Evolutionary conservation across 2,329 filamentous ascomycete species (phyloP).

Genomic region (Monosporascus cannonballus): DNA sequence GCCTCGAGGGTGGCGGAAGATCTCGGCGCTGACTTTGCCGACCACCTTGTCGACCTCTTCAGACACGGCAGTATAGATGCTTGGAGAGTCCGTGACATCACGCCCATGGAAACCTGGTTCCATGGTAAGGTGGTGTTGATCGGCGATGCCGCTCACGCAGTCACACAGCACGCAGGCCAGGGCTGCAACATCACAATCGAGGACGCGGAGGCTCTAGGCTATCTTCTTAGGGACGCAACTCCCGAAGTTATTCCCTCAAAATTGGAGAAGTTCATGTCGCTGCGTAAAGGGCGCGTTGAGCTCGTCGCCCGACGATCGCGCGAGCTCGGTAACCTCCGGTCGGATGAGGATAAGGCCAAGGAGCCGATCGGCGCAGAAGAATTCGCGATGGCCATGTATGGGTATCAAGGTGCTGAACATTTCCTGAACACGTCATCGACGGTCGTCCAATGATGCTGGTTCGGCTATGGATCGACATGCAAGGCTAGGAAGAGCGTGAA

Average conservation of each 20-base stretch:
- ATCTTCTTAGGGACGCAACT: conserved; percentile 7
- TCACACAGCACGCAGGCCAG: conserved; percentile 15
- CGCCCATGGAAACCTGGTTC: conserved; percentile 13
- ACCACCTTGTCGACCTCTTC: conserved; percentile 10
- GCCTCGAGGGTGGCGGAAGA: conserved; percentile 10
- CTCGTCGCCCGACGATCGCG: conserved; percentile 13
- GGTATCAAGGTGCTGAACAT: conserved; percentile 14
- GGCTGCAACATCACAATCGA: conserved; percentile 19
- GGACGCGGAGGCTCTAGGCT: conserved; percentile 17
- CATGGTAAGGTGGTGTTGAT: conserved; percentile 16
- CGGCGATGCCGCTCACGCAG: conserved; percentile 19
- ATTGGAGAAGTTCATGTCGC: conserved; percentile 10
- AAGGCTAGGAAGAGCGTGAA: too few species aligned
- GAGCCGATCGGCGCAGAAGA: conserved; percentile 12
- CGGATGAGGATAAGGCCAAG: conserved; percentile 10
- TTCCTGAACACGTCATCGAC: conserved; percentile 1
- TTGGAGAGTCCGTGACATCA: conserved; percentile 16
- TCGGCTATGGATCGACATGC: too few species aligned
- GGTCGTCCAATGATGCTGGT: neutral
- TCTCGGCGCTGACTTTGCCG: conserved; percentile 9
- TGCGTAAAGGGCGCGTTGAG: conserved; percentile 14
- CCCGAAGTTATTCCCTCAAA: conserved; percentile 3
- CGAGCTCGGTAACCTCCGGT: conserved; percentile 11
- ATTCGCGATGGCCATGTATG: conserved; percentile 13
- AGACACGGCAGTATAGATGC: conserved; percentile 12